phyloP scores from a whole-genome alignment of 2,329 filamentous ascomycete species.

The Curvularia eragrostidis region DNA sequence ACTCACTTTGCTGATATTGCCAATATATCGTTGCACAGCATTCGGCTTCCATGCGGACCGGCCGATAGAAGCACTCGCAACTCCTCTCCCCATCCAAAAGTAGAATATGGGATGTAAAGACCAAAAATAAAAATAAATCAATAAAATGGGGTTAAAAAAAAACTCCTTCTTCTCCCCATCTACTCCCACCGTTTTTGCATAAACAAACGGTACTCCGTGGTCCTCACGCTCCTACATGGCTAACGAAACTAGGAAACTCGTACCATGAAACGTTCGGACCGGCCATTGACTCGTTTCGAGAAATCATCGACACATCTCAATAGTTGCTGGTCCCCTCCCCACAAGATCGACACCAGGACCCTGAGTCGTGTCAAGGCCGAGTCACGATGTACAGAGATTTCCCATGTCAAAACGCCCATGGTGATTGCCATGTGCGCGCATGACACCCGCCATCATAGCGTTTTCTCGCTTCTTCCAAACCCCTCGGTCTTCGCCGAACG shows the following conservation, averaged over 20 bases:
- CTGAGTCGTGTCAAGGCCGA: not conserved
- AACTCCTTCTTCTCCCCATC: not conserved
- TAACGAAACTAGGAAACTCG: not conserved
- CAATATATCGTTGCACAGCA: conserved; percentile 11
- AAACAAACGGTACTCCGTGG: not conserved
- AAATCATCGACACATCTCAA: conserved; percentile 1
- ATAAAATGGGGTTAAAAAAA: not conserved
- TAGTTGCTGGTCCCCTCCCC: not conserved
- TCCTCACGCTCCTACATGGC: not conserved
- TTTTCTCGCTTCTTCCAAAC: not conserved
- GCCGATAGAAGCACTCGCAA: not conserved
- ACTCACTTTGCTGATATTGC: conserved; percentile 13
- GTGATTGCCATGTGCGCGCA: not conserved
- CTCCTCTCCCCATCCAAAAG: not conserved
- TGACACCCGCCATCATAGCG: not conserved
- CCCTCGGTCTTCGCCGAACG: not conserved
- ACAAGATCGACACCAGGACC: conserved; percentile 1
- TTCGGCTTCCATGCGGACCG: not conserved
- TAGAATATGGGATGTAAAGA: not conserved
- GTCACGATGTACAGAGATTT: not conserved
- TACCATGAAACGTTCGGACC: conserved; percentile 17
- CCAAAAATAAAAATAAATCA: not conserved
- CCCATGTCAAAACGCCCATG: not conserved
- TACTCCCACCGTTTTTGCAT: not conserved
- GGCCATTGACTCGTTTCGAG: conserved; percentile 8